These are phyloP conservation scores for Epithele typhae DNA, from an alignment of 768 basidiomycete genomes.

Conservation along the genomic window DNA sequence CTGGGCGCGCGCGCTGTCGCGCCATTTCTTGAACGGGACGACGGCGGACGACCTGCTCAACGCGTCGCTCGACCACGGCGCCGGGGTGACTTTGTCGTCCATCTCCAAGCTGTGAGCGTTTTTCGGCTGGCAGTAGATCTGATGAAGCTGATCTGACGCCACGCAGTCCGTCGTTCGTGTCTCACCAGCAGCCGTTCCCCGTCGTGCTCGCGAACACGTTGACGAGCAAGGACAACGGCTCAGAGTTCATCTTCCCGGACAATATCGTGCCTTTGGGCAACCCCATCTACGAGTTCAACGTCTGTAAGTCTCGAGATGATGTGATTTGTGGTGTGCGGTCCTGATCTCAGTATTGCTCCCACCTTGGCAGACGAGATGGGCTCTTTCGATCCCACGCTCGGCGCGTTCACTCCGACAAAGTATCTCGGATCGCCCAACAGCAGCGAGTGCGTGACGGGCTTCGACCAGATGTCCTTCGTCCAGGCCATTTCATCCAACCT, in stretches of 20 bases:
- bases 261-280: constrained; percentile 43
- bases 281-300: constrained; percentile 30
- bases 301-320: constrained; percentile 7
- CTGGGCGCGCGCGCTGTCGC: constrained; percentile 62
- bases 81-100: constrained; percentile 66
- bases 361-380: constrained; percentile 65
- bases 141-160: not conserved
- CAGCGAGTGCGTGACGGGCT: constrained; percentile 64
- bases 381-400: constrained; percentile 67
- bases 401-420: constrained; percentile 62
- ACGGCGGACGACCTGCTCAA: constrained; percentile 54
- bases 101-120: constrained; percentile 34
- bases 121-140: not conserved
- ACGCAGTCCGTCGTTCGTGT: constrained; percentile 44
- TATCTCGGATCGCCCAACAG: constrained; percentile 62
- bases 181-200: constrained; percentile 56
- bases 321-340: not conserved
- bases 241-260: constrained; percentile 40
- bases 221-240: constrained; percentile 39
- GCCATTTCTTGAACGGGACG: constrained; percentile 72
- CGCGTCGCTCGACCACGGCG: constrained; percentile 57
- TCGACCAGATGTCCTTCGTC: constrained; percentile 71
- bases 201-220: constrained; percentile 56
- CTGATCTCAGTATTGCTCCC: constrained; percentile 28
- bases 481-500: constrained; percentile 72